phyloP scores from a whole-genome alignment of 306 rosid species.

The Lathyrus aphaca region DNA sequence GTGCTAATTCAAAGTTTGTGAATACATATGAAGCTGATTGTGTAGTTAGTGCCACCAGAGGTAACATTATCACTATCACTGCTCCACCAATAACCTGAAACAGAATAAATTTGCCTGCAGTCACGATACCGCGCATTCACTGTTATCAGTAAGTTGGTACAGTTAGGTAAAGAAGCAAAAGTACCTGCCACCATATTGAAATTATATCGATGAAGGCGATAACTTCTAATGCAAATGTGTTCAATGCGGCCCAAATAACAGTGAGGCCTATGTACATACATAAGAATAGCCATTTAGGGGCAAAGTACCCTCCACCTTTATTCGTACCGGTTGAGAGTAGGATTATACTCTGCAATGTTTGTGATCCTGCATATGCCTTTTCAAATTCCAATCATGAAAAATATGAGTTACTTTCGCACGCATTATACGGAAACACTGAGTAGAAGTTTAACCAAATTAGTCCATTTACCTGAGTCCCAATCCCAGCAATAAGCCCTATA shows the following conservation, averaged over 20 bases:
- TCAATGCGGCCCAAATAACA: slow-evolving; percentile 78
- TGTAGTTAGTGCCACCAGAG: slow-evolving; percentile 68
- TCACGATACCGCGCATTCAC: neutral
- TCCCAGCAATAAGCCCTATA: slow-evolving; percentile 82
- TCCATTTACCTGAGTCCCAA: slow-evolving; percentile 77
- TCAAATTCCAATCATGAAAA: slow-evolving; percentile 47
- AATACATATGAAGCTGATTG: slow-evolving; percentile 80
- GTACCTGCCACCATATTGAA: slow-evolving; percentile 97
- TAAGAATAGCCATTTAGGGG: slow-evolving; percentile 84
- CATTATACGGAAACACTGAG: slow-evolving; percentile 16
- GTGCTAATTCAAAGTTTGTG: slow-evolving; percentile 58
- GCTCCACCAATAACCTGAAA: slow-evolving; percentile 74
- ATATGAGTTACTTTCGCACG: slow-evolving; percentile 18
- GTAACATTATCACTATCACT: slow-evolving; percentile 76
- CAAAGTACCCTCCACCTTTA: slow-evolving; percentile 80
- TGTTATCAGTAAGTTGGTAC: neutral
- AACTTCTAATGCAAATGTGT: slow-evolving; percentile 80
- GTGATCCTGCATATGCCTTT: slow-evolving; percentile 92
- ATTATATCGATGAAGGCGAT: slow-evolving; percentile 75
- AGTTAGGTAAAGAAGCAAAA: slow-evolving; percentile 2
- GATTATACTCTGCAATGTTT: slow-evolving; percentile 76
- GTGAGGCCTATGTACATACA: slow-evolving; percentile 84
- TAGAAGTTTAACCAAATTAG: neutral
- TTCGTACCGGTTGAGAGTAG: slow-evolving; percentile 73
- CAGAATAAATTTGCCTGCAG: neutral